phyloP scores from a whole-genome alignment of 169 alveolate genomes.

The Babesia bovis region DNA sequence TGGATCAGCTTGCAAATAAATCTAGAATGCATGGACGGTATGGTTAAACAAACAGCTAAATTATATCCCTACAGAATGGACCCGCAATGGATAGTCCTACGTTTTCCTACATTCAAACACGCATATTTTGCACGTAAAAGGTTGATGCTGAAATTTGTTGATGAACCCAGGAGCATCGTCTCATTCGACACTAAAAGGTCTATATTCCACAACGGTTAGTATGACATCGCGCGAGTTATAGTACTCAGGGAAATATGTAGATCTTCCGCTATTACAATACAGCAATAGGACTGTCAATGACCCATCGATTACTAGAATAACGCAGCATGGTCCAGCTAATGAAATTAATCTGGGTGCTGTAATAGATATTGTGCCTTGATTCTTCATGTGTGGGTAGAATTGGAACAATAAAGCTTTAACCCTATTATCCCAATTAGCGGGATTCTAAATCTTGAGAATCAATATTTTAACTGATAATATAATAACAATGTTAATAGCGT shows the following conservation, averaged over 20 bases:
- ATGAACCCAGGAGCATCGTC: constrained; percentile 57
- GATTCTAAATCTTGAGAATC: too few species aligned
- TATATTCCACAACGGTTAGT: constrained; percentile 58
- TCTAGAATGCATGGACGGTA: constrained; percentile 13
- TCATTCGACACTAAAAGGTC: constrained; percentile 66
- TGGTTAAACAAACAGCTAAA: neutral
- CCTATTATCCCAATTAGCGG: too few species aligned
- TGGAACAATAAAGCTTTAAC: too few species aligned
- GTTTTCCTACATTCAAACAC: constrained; percentile 50
- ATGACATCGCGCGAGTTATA: neutral
- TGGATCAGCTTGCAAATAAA: constrained; percentile 43
- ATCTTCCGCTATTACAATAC: constrained; percentile 55
- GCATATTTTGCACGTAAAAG: constrained; percentile 63
- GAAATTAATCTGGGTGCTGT: neutral
- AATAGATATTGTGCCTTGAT: neutral
- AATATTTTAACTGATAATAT: neutral
- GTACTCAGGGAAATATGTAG: constrained; percentile 50
- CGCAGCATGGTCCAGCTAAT: constrained; percentile 4
- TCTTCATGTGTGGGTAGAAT: neutral
- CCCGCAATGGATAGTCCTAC: constrained; percentile 64
- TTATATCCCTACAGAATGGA: constrained; percentile 28
- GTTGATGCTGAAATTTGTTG: constrained; percentile 33
- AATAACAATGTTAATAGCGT: neutral
- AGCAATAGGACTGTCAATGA: constrained; percentile 41
- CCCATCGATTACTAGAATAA: constrained; percentile 21